These are phyloP conservation scores for Ascochyta viciae-villosae DNA, from an alignment of 2,329 filamentous ascomycete genomes.

Conservation along the genomic window DNA sequence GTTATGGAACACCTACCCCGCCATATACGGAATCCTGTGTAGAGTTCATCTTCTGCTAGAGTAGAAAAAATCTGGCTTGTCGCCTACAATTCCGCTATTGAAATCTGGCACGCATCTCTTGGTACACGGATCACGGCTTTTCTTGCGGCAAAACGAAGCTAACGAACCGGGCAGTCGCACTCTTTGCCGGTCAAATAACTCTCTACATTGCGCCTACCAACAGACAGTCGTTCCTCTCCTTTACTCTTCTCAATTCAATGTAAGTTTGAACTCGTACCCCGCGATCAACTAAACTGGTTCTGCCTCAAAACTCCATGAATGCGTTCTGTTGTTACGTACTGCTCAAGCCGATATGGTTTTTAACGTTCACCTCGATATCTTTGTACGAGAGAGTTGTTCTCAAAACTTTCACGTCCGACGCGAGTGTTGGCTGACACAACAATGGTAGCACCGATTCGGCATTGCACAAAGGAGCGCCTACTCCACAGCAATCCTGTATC, in stretches of 20 bases:
- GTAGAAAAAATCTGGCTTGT: constrained; percentile 6
- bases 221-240: background rate
- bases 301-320: background rate
- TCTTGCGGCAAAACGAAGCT: background rate
- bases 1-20: constrained; percentile 9
- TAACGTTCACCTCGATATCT: background rate
- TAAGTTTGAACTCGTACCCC: background rate
- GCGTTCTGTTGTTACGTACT: background rate
- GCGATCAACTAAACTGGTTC: background rate
- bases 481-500: constrained; percentile 10
- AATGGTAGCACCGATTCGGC: constrained; percentile 40
- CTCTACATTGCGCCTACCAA: background rate
- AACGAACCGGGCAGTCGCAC: constrained; percentile 9
- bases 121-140: background rate
- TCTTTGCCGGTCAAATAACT: constrained; percentile 10
- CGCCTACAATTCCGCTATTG: background rate
- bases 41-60: background rate
- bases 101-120: constrained; percentile 1
- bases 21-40: constrained; percentile 1
- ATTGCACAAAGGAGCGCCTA: constrained; percentile 32
- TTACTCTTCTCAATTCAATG: background rate
- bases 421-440: constrained; percentile 29
- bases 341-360: background rate
- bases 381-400: background rate
- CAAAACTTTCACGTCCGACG: background rate